phyloP scores from a whole-genome alignment of 805 yeast genomes.

The Limtongozyma cylindracea region DNA sequence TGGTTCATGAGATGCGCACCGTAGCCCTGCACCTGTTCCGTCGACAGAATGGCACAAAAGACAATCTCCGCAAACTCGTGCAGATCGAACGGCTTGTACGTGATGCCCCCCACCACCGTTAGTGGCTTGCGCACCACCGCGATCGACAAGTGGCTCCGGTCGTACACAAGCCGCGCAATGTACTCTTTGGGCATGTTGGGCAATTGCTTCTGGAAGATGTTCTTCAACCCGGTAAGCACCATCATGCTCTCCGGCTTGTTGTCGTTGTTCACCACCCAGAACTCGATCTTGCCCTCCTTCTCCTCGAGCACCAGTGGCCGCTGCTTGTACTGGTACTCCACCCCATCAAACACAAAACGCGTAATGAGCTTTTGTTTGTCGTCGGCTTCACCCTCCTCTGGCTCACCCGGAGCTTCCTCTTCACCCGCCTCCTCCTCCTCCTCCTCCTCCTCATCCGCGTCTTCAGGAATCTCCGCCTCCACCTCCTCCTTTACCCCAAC shows the following conservation, averaged over 20 bases:
- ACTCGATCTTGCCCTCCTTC: constrained; percentile 77
- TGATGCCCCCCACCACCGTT: constrained; percentile 94
- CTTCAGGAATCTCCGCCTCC: constrained; percentile 1
- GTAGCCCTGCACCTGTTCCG: constrained; percentile 95
- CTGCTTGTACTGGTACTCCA: constrained; percentile 62
- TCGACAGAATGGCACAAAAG: constrained; percentile 90
- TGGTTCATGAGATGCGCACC: constrained; percentile 99
- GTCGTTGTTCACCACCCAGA: constrained; percentile 91
- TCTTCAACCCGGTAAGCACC: constrained; percentile 84
- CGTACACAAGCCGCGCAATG: constrained; percentile 84
- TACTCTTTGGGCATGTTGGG: constrained; percentile 98
- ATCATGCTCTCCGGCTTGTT: constrained; percentile 69
- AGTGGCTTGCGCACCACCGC: constrained; percentile 88
- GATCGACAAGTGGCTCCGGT: constrained; percentile 80
- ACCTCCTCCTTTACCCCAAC: constrained; percentile 1
- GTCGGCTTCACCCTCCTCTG: constrained; percentile 1
- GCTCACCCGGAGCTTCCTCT: constrained; percentile 1
- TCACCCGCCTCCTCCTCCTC: constrained; percentile 1
- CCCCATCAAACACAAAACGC: constrained; percentile 50
- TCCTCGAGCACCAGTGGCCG: constrained; percentile 90
- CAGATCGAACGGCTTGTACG: constrained; percentile 80
- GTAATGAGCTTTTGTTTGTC: constrained; percentile 7
- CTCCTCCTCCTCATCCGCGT: constrained; percentile 1
- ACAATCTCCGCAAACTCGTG: constrained; percentile 94
- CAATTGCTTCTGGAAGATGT: constrained; percentile 87